Evolutionary conservation across 2,329 filamentous ascomycete species (phyloP), one percentile per base, ranked within the genome.

Genomic region (Colletotrichum limetticola): DNA sequence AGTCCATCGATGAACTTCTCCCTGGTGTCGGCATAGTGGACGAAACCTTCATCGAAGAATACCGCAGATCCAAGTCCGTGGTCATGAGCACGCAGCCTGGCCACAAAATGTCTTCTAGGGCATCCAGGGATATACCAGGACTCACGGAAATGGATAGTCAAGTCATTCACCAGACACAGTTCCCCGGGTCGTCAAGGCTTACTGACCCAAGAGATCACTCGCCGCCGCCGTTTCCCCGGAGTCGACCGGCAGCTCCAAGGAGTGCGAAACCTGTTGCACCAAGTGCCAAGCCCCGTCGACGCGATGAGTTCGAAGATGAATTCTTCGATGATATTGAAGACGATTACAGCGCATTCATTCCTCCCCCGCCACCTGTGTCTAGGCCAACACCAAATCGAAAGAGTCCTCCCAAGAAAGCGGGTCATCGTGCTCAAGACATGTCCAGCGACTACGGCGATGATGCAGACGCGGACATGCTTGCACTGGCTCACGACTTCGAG

Each of bases 161-260:
- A 73, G 82, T 89, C 22, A 84, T 90, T 24, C 83, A 85, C 24
- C 88, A 90, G 76, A 90, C 88, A 1, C 88, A 89, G 67, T 76
- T 86, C 26, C 81, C 83, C 11, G 74, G 73, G 8, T 69, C 70
- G 12, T 63, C 56, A 14, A 71, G 74, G 68, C 60, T 68, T 55
- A 74, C 76, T 42, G 57, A 62, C 16, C 42, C 67, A 32, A 62
- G 55, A 49, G 32, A 72, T 32, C 71, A 69, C n/a, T 73, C 75
- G 42, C 66, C 75, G 24, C 62, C 74, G 6, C 73, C 77, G 14
- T 75, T 76, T n/a, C 72, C 75, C 53, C 76, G 76, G 49, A 75
- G 74, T 52, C 65, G 37, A 56, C 16, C 22, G 14, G 55, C 19
- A 14, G 14, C 52, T 26, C 28, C 49, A 12, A 68, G 42, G 19